These are phyloP conservation scores for Talaromyces sp. DNA, from an alignment of 2,329 filamentous ascomycete genomes.

Conservation along the genomic window DNA sequence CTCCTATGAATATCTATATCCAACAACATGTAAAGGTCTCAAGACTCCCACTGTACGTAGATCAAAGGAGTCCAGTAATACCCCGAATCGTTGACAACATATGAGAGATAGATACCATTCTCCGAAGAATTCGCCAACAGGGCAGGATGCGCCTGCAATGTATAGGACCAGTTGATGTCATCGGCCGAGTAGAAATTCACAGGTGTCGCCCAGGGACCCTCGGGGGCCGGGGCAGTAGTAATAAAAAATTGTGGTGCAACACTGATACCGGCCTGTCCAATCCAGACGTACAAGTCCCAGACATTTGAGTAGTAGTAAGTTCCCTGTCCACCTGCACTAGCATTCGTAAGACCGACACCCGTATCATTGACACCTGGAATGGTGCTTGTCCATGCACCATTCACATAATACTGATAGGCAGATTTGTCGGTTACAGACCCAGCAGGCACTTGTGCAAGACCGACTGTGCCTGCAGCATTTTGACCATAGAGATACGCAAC, in stretches of 20 bases:
- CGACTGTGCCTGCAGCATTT: constrained; percentile 11
- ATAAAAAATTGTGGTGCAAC: constrained; percentile 25
- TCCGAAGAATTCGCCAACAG: constrained; percentile 4
- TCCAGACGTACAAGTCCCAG: constrained; percentile 31
- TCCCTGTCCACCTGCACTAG: constrained; percentile 28
- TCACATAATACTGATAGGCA: constrained; percentile 14
- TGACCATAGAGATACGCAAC: constrained; percentile 13
- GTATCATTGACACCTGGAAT: constrained; percentile 14
- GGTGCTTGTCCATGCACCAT: constrained; percentile 11
- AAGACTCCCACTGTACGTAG: constrained; percentile 15
- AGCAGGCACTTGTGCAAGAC: constrained; percentile 7
- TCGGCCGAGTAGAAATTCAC: constrained; percentile 19
- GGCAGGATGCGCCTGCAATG: constrained; percentile 19
- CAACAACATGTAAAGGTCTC: not conserved
- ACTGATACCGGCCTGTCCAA: constrained; percentile 24
- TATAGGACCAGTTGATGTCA: constrained; percentile 13
- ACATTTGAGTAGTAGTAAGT: constrained; percentile 30
- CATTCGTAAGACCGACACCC: constrained; percentile 24
- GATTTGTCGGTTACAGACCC: constrained; percentile 8
- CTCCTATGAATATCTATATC: not conserved
- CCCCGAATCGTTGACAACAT: not conserved
- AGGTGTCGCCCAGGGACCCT: constrained; percentile 31
- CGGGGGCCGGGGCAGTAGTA: constrained; percentile 26
- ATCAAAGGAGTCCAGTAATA: constrained; percentile 12
- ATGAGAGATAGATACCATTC: constrained; percentile 14